Conservation (phyloP, 1,284 basidiomycete genomes). For the Fistulinella staudtii region DNA sequence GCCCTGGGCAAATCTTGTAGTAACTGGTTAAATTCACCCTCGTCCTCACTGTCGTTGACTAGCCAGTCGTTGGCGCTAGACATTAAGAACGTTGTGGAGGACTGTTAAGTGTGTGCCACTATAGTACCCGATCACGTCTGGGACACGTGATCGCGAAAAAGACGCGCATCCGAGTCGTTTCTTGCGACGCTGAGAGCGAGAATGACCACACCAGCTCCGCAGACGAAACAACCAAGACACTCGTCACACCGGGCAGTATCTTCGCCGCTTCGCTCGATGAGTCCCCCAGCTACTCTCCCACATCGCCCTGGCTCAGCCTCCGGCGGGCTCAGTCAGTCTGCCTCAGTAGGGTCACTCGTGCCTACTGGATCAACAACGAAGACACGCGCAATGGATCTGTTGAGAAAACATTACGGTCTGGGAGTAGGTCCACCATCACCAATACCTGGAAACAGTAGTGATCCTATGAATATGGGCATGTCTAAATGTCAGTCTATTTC, state of each 20-base stretch:
- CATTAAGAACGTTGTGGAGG: too few species aligned
- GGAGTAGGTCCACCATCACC: slow-evolving; percentile 67
- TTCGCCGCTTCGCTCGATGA: slow-evolving; percentile 28
- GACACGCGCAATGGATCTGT: slow-evolving; percentile 69
- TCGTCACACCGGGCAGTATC: slow-evolving; percentile 20
- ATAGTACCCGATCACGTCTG: not conserved
- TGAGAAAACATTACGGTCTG: slow-evolving; percentile 82
- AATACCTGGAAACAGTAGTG: slow-evolving; percentile 47
- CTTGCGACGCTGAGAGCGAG: not conserved
- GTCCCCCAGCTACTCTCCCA: slow-evolving; percentile 17
- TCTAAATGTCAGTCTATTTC: not conserved
- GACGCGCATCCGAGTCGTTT: not conserved
- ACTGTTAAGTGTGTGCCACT: not conserved
- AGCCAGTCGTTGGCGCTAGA: slow-evolving; percentile 17
- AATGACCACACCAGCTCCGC: slow-evolving; percentile 15
- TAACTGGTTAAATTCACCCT: slow-evolving; percentile 7
- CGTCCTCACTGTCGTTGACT: slow-evolving; percentile 32
- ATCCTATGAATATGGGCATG: slow-evolving; percentile 79
- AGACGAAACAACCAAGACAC: slow-evolving; percentile 17
- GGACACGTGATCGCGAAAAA: slow-evolving; percentile 27
- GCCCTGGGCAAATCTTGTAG: not conserved
- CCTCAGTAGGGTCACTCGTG: slow-evolving; percentile 16
- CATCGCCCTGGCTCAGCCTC: slow-evolving; percentile 15
- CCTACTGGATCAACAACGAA: slow-evolving; percentile 36
- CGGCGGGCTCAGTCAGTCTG: slow-evolving; percentile 15